Percentiles rank a stretch among this genome's conserved stretches.
These are phyloP conservation scores for Paramecium primaurelia DNA, from an alignment of 73 alveolate genomes.

Conservation along the genomic window DNA sequence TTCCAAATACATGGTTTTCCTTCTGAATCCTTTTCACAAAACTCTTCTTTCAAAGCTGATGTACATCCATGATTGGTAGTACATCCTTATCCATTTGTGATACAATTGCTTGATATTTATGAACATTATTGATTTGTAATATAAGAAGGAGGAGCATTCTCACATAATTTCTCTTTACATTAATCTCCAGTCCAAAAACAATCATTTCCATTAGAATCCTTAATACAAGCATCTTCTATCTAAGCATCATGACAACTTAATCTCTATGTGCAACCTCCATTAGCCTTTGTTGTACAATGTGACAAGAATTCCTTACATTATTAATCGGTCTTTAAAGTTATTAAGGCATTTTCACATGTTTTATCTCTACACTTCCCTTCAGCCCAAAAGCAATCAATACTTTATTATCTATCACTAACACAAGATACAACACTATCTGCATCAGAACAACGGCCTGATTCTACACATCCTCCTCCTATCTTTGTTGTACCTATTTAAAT, in stretches of 20 bases:
- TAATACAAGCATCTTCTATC: background rate
- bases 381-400: too few relatives aligned
- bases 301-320: background rate
- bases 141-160: background rate
- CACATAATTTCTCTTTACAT: background rate
- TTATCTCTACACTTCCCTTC: background rate
- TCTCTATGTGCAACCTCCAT: background rate
- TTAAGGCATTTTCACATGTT: background rate
- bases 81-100: background rate
- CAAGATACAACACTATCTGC: background rate
- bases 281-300: background rate
- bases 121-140: too few relatives aligned
- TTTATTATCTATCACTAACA: background rate
- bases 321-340: background rate
- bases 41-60: too few relatives aligned
- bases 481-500: background rate
- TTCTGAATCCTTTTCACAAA: too few relatives aligned
- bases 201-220: background rate
- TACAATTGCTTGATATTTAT: too few relatives aligned
- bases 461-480: slow-evolving; percentile 9
- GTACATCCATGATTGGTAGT: background rate
- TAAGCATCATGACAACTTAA: background rate
- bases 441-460: background rate
- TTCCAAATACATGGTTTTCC: too few relatives aligned
- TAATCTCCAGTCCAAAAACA: background rate